Evolutionary conservation across 1,139 yeast genomes (phyloP), one percentile per base, ranked within the genome.

Genomic region (Geotrichum histeridarum): DNA sequence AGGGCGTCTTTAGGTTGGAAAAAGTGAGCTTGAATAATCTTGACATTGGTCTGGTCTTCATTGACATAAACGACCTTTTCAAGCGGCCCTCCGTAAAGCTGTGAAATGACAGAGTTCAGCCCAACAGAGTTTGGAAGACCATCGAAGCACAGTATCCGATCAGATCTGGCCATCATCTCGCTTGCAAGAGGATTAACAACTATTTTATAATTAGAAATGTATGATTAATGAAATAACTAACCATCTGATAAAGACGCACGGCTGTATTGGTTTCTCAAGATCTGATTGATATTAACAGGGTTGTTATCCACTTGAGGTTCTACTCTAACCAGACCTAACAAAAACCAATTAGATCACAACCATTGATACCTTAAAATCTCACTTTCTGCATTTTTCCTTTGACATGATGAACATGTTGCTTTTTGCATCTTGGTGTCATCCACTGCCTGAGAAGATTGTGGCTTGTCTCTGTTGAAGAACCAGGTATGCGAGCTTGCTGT

Each of bases 71-170:
- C 70, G 1, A 84, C 65, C 58, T 75, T 77, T 60, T 85, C 90
- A 47, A 87, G 69, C 0, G 93, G 89, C 0, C 96, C 96, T 0
- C 95, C 95, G 62, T 77, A 73, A 0, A 86, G 73, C 59, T 83
- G 87, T 1, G 81, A 68, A 15, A 86, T 61, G 11, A 86, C 67
- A 37, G 81, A 73, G 32, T 73, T 74, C 5, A 82, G 60, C 7
- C 86, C 83, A 5, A 76, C 72, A 32, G 66, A 62, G 0, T 61
- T 59, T 0, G 79, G 77, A 15, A 79, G 67, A 41, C 72, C 70
- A 7, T 67, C 66, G 8, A 78, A 61, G 32, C 69, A 64, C 12
- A 77, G 62, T 31, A 69, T 54, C 7, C 57, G 53, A 15, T 55
- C 59, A 8, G 54, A 51, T 38, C 39, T 50, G 5, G 43, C 7